Base-by-base conservation (phyloP, 1,139 yeast species). In the Geotrichum siamense region DNA sequence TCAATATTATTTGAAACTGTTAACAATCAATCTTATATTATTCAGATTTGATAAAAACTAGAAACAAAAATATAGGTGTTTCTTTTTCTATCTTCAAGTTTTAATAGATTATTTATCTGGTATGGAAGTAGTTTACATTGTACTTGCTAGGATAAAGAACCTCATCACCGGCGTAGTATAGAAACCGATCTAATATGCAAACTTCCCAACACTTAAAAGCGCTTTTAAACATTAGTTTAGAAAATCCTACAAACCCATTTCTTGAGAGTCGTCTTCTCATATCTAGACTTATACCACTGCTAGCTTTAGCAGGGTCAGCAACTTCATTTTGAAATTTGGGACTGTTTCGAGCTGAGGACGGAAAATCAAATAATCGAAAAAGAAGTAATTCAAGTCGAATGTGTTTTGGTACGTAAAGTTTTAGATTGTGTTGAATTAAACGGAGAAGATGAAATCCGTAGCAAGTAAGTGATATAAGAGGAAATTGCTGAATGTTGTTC, bases 391-490 rank as follows among this genome's bases (percentile, higher is more conserved):
- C 44, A 12, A 38, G 19, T 26, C 35, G 41, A 12, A 39, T 40
- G 25, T 45, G 43, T 13, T 23, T 30, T 1, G 48, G 45, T n/a
- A 45, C 15, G 17, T 35, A 29, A 4, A 44, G 38, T 13, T 39
- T 30, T n/a, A 45, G 41, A 26, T 42, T 32, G 34, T 45, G 39
- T 31, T 45, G 45, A 12, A 35, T 20, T 13, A 45, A 19, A 9
- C 43, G 44, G 9, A 41, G 25, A 8, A 45, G 37, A 10, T 39
- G 39, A 12, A 22, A 15, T 17, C 38, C 34, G 27, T 25, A 22
- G 20, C 34, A 21, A 16, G 38, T 35, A 25, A 34, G 23, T n/a
- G 29, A 22, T n/a, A 40, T 25, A 9, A 37, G 29, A 2, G 30
- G 36, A 26, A 20, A 33, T 15, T 33, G 37, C 13, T 17, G 12